Conservation (phyloP, 208 protist species). For the Borovskyia barvae region DNA sequence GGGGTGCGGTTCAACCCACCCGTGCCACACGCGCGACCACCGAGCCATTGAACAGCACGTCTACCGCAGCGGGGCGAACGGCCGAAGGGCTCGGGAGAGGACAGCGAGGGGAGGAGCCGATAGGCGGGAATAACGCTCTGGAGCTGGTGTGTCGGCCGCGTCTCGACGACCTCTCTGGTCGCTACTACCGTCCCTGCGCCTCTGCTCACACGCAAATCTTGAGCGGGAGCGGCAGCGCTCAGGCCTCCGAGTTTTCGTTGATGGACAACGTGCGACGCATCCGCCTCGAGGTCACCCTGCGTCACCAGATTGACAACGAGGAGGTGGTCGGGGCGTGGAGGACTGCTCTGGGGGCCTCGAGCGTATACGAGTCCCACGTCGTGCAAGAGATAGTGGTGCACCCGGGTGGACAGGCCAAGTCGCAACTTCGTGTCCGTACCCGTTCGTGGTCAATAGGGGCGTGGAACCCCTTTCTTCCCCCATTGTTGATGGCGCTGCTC, state of each 20-base stretch:
- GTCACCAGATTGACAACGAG: conserved; percentile 14
- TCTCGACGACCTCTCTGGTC: conserved; percentile 31
- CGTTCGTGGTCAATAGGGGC: conserved; percentile 19
- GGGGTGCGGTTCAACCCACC: neutral
- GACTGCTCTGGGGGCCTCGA: neutral
- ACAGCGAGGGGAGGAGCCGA: no score
- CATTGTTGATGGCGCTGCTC: conserved; percentile 17
- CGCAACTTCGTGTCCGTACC: conserved; percentile 31
- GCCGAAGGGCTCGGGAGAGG: neutral
- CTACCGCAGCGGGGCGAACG: neutral
- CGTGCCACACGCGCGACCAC: neutral
- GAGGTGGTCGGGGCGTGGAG: neutral
- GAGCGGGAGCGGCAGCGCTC: neutral
- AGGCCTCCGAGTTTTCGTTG: conserved; percentile 31
- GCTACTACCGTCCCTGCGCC: conserved; percentile 41
- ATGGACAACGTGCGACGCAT: conserved; percentile 46
- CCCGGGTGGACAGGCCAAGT: conserved; percentile 44
- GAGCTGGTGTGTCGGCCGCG: conserved; percentile 33
- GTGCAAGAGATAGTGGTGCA: conserved; percentile 40
- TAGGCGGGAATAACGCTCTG: no score
- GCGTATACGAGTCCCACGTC: conserved; percentile 41
- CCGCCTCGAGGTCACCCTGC: conserved; percentile 33
- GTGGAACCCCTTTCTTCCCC: conserved; percentile 5
- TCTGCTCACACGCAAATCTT: neutral
- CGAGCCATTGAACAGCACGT: no score